These are phyloP conservation scores for Fusarium sp. DNA, from an alignment of 2,329 filamentous ascomycete genomes.

Conservation along the genomic window DNA sequence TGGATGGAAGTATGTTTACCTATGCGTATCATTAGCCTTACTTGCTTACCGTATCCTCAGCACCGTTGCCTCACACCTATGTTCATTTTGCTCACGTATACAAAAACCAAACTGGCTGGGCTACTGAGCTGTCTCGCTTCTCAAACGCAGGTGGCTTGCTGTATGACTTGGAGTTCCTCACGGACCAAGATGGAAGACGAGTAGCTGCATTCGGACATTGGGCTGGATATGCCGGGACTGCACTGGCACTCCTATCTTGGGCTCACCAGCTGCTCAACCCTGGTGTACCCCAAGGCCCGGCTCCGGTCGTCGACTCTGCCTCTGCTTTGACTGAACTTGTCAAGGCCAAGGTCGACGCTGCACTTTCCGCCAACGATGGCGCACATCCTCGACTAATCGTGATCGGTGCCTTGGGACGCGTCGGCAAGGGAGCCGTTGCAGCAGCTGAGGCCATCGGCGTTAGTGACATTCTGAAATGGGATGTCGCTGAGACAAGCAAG, in stretches of 20 bases:
- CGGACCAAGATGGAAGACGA: fast-evolving
- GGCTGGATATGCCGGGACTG: background rate
- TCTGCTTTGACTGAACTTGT: background rate
- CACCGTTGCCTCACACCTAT: background rate
- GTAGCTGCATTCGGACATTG: background rate
- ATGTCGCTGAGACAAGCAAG: background rate
- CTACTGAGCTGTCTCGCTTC: background rate
- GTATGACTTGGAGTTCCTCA: background rate
- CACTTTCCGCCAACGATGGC: background rate
- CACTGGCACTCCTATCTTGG: background rate
- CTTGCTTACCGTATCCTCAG: background rate
- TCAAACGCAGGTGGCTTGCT: background rate
- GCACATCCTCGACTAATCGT: background rate
- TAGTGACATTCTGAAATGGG: background rate
- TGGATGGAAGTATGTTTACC: background rate
- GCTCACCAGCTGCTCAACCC: background rate
- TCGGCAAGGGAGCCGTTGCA: background rate
- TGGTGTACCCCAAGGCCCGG: background rate
- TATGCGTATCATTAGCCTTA: too few species aligned
- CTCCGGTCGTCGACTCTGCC: background rate
- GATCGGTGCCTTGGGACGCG: background rate
- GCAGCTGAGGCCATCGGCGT: background rate
- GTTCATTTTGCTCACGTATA: background rate
- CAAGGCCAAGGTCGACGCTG: background rate
- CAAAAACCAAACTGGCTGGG: background rate